These are phyloP conservation scores for Mycena galericulata DNA, from an alignment of 768 basidiomycete genomes.

Conservation along the genomic window DNA sequence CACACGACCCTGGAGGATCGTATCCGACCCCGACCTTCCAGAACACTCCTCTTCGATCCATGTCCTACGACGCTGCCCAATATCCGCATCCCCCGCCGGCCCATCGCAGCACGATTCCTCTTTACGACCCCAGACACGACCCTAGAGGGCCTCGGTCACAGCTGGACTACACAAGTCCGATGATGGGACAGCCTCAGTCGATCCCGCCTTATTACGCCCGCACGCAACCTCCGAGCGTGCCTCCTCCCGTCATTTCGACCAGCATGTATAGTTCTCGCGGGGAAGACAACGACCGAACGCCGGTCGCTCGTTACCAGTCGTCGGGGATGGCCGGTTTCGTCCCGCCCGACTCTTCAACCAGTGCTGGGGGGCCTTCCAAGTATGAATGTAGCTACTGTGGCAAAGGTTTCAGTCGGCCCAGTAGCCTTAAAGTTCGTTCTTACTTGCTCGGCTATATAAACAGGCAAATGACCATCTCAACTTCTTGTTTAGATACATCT, in stretches of 20 bases:
- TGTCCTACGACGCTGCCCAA: conserved; percentile 31
- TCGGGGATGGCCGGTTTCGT: conserved; percentile 29
- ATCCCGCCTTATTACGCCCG: conserved; percentile 23
- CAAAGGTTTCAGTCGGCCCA: conserved; percentile 85
- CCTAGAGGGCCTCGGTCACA: conserved; percentile 13
- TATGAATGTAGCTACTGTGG: conserved; percentile 86
- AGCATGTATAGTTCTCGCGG: conserved; percentile 21
- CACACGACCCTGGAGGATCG: conserved; percentile 13
- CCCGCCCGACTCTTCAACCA: conserved; percentile 31
- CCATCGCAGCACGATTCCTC: conserved; percentile 6
- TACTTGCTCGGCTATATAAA: not conserved
- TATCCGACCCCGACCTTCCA: conserved; percentile 17
- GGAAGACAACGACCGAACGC: conserved; percentile 53
- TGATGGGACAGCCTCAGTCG: conserved; percentile 23
- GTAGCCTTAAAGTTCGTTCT: conserved; percentile 77
- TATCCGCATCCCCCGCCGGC: conserved; percentile 13
- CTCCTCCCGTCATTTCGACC: conserved; percentile 28
- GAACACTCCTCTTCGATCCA: conserved; percentile 21
- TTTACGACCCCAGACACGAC: conserved; percentile 28
- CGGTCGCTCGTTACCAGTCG: conserved; percentile 43
- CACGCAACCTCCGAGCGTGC: conserved; percentile 7
- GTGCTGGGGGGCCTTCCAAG: conserved; percentile 51
- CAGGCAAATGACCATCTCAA: conserved; percentile 25
- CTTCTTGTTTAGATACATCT: conserved; percentile 72
- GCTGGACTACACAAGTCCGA: conserved; percentile 1